Conservation (phyloP, 768 basidiomycete genomes). For the Lentinus tigrinus region DNA sequence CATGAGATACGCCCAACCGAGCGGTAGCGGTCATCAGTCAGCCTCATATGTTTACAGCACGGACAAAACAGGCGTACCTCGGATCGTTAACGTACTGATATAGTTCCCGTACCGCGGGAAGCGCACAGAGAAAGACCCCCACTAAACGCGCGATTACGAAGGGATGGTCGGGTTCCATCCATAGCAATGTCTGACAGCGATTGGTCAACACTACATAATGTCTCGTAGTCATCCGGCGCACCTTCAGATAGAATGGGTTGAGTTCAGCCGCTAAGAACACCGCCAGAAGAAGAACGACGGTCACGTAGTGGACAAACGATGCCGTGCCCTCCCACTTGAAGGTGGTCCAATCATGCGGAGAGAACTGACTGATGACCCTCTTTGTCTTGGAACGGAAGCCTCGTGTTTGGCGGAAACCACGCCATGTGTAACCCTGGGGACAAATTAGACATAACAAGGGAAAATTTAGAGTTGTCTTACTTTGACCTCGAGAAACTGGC, state of each 20-base stretch:
- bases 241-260: conserved; percentile 88
- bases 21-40: conserved; percentile 9
- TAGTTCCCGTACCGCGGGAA: conserved; percentile 82
- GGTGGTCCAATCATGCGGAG: conserved; percentile 83
- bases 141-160: conserved; percentile 71
- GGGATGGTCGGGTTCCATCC: conserved; percentile 92
- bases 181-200: conserved; percentile 53
- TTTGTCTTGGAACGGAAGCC: conserved; percentile 78
- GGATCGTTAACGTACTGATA: conserved; percentile 83
- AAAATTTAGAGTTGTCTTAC: conserved; percentile 33
- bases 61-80: conserved; percentile 47
- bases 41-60: conserved; percentile 1
- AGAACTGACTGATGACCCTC: conserved; percentile 80
- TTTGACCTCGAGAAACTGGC: conserved; percentile 87
- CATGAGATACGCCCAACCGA: conserved; percentile 1
- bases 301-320: conserved; percentile 68
- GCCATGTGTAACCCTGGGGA: conserved; percentile 78
- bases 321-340: conserved; percentile 87
- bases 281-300: conserved; percentile 71
- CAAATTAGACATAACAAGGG: background rate
- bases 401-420: conserved; percentile 74
- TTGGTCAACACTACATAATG: conserved; percentile 1
- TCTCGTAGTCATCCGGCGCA: conserved; percentile 25
- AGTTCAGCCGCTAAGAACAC: conserved; percentile 84
- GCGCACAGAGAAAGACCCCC: conserved; percentile 80